Percentiles rank a stretch among this genome's conserved stretches.
These are phyloP conservation scores for Candida lessepsii DNA, from an alignment of 805 yeast genomes.

Conservation along the genomic window DNA sequence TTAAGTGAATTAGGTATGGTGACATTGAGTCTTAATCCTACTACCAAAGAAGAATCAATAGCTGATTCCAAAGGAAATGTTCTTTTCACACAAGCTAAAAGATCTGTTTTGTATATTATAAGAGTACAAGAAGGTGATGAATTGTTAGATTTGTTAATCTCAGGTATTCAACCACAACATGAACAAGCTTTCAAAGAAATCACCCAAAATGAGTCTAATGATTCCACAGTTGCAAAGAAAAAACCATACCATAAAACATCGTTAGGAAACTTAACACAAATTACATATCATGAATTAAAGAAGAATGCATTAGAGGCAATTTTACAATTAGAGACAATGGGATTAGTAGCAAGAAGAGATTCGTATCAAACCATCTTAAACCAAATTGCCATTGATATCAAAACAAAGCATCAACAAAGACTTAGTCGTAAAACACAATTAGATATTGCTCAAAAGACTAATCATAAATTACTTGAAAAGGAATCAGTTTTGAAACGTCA, in stretches of 20 bases:
- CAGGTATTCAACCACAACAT: constrained; percentile 65
- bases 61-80: constrained; percentile 58
- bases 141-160: constrained; percentile 64
- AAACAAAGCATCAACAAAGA: constrained; percentile 46
- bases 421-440: constrained; percentile 41
- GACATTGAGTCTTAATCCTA: constrained; percentile 57
- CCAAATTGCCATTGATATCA: constrained; percentile 79
- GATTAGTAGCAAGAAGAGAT: constrained; percentile 61
- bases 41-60: constrained; percentile 43
- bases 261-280: constrained; percentile 47
- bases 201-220: constrained; percentile 44
- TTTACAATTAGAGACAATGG: constrained; percentile 69
- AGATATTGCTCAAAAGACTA: constrained; percentile 40
- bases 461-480: constrained; percentile 43
- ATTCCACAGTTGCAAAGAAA: constrained; percentile 30
- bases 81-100: constrained; percentile 71
- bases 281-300: constrained; percentile 73
- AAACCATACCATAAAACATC: constrained; percentile 46
- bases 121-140: constrained; percentile 74
- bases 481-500: constrained; percentile 45
- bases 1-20: constrained; percentile 52
- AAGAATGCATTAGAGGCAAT: constrained; percentile 71
- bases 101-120: constrained; percentile 78
- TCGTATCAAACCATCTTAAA: constrained; percentile 78
- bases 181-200: constrained; percentile 63